These are phyloP conservation scores for Asterochloris erici DNA, from an alignment of 139 green algal genomes.

Conservation along the genomic window DNA sequence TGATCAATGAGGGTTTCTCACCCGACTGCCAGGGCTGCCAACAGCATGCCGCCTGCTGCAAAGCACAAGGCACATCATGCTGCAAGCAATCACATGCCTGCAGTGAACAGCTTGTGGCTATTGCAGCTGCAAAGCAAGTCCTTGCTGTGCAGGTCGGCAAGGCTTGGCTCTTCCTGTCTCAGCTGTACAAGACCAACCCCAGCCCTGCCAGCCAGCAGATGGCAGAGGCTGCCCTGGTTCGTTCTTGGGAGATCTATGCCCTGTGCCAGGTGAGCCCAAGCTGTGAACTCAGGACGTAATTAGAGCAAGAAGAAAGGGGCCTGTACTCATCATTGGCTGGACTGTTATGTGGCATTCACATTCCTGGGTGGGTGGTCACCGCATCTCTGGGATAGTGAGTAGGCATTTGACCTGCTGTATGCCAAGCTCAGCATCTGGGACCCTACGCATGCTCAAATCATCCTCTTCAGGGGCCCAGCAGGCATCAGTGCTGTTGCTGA, in stretches of 20 bases:
- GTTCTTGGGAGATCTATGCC: constrained; percentile 16
- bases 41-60: not conserved
- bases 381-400: too few relatives aligned
- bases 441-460: too few relatives aligned
- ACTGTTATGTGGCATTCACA: too few relatives aligned
- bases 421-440: too few relatives aligned
- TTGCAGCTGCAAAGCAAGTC: not conserved
- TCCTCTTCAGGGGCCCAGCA: too few relatives aligned
- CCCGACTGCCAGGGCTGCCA: not conserved
- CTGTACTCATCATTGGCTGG: too few relatives aligned
- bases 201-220: not conserved
- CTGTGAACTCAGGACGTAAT: too few relatives aligned
- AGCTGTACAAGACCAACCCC: constrained; percentile 12
- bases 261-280: not conserved
- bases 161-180: constrained; percentile 8
- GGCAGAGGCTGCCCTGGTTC: constrained; percentile 12
- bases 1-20: not conserved
- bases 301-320: too few relatives aligned
- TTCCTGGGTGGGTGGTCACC: too few relatives aligned
- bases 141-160: constrained; percentile 10
- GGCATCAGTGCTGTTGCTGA: too few relatives aligned
- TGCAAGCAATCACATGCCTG: not conserved
- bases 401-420: too few relatives aligned
- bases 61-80: too few relatives aligned
- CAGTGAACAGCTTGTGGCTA: not conserved